Base-by-base conservation (phyloP, 2,329 filamentous ascomycete genomes). In the Orbilia blumenaviensis region DNA sequence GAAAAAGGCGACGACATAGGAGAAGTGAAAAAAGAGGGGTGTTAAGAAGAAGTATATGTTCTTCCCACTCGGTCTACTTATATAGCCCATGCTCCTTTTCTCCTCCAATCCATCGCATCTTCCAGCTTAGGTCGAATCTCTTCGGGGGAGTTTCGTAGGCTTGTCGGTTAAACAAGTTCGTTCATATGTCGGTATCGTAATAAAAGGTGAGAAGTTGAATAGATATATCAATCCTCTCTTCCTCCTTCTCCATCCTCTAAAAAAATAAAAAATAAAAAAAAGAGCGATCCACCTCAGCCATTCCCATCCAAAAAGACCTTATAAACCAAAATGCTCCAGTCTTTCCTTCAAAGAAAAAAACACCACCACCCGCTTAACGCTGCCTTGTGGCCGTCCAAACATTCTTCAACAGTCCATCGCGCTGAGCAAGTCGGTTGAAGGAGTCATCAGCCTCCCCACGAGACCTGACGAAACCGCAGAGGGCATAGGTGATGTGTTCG, bases 361-460 rank as follows among this genome's bases (percentile, higher is more conserved):
- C 41, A 44, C 18, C 41, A 5, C 23, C 18, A 14, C 27, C 29
- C 29, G 52, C 63, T 83, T 85, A 85, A 78, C 84, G 84, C 83
- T 89, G 88, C 82, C 87, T 83, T 82, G 83, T 85, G 80, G 89
- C 91, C 86, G 89, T 92, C 95, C 95, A 99, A 84, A 99, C 95
- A 84, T 86, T 92, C 92, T 98, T 98, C 85, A 99, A 85, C 86
- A 96, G 92, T 81, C 95, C 95, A 85, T 99, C 96, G 81, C 92
- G 90, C 89, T 99, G 95, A 81, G 94, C 88, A 83, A 99, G 89
- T 83, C 95, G 88, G 91, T 99, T 99, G 83, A 99, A 86, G 82
- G 92, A 81, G 87, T 99, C 95, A 85, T 99, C 95, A 85, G 90
- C 91, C 92, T 99, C 96, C 84, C 95, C 95, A 90, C 97, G 95